A percentile compares a stretch with the other conserved stretches of the same genome.
Conservation (phyloP, 257 asterid species). For the Nicotiana attenuata region DNA sequence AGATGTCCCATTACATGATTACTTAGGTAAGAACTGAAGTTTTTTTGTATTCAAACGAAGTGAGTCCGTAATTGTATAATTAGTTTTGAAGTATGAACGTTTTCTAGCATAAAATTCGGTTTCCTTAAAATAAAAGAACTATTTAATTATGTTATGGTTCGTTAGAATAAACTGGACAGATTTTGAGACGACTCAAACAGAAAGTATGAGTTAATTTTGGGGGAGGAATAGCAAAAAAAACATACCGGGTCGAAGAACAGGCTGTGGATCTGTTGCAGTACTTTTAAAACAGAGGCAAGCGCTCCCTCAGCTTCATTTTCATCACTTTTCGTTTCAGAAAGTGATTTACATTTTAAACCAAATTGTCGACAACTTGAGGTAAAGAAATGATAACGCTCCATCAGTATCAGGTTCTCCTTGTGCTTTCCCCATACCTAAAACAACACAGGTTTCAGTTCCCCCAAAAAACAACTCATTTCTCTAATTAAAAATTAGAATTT, state of each 20-base stretch:
- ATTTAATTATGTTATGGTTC: neutral
- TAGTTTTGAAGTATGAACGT: neutral
- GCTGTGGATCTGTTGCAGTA: conserved; percentile 57
- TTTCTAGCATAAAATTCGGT: neutral
- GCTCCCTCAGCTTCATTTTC: conserved; percentile 90
- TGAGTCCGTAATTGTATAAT: neutral
- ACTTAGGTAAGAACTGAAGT: neutral
- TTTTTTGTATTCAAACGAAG: neutral
- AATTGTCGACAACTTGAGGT: conserved; percentile 85
- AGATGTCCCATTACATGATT: neutral
- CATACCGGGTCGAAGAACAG: conserved; percentile 55
- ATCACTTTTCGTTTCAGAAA: conserved; percentile 54
- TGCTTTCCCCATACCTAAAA: conserved; percentile 81
- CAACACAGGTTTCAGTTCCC: neutral
- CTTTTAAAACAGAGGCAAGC: conserved; percentile 58
- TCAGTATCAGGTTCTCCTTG: conserved; percentile 71
- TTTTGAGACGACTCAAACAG: neutral
- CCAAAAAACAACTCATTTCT: neutral
- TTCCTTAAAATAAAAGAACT: neutral
- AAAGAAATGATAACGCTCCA: conserved; percentile 87
- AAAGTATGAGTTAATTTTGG: neutral
- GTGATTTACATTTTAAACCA: conserved; percentile 60
- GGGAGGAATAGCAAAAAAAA: neutral
- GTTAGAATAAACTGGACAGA: neutral
- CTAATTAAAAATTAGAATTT: neutral